Conservation (phyloP, 2,329 filamentous ascomycete genomes). For the Sclerotinia sclerotiorum region DNA sequence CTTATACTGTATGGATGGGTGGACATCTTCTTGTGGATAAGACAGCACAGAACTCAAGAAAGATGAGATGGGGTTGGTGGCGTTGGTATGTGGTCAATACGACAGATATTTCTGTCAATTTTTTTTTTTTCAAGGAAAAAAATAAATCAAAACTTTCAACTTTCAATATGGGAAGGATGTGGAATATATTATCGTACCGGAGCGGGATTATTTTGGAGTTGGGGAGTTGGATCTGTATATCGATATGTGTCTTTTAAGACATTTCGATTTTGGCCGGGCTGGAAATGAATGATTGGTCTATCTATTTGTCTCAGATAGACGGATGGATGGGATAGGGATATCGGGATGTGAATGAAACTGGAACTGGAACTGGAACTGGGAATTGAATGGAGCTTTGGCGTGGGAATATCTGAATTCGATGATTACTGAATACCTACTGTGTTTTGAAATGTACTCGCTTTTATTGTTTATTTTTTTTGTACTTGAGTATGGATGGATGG, state of each 20-base stretch:
- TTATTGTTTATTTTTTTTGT: conserved; percentile 1
- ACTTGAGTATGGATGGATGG: neutral
- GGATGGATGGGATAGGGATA: too few species aligned
- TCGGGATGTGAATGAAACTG: neutral
- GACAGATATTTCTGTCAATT: neutral
- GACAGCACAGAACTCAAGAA: conserved; percentile 10
- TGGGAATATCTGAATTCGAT: neutral
- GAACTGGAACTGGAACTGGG: neutral
- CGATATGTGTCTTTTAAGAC: neutral
- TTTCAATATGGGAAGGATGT: conserved; percentile 3
- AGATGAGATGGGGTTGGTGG: conserved; percentile 41
- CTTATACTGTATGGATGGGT: conserved; percentile 10
- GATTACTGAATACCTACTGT: neutral
- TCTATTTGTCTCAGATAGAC: too few species aligned
- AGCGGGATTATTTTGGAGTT: conserved; percentile 14
- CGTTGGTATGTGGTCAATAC: conserved; percentile 5
- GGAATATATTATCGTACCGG: neutral
- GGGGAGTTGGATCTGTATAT: neutral
- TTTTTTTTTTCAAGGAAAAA: neutral
- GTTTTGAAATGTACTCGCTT: neutral
- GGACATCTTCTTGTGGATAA: conserved; percentile 4
- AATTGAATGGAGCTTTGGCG: neutral
- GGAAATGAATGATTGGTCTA: neutral
- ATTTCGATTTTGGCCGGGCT: neutral
- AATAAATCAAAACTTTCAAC: conserved; percentile 5